A percentile compares a stretch with the other conserved stretches of the same genome.
Conservation (phyloP, 192 early-diverging fungal species). For the Backusella australiensis region DNA sequence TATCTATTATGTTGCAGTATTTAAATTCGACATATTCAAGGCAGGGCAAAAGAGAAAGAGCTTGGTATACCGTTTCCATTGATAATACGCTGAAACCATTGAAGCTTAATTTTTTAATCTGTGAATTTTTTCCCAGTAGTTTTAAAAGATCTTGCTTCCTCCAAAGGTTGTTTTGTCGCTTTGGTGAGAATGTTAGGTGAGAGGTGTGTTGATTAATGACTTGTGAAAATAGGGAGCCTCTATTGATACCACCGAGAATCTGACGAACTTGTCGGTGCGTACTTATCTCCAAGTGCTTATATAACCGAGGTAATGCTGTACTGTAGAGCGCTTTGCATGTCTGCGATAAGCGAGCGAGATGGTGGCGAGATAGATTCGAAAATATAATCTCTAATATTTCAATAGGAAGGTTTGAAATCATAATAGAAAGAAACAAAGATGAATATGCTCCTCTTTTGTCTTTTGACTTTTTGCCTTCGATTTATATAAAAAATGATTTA, state of each 20-base stretch:
- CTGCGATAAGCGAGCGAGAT: neutral
- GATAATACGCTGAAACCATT: neutral
- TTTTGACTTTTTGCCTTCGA: neutral
- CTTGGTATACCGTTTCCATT: neutral
- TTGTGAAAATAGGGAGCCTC: neutral
- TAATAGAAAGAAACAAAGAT: neutral
- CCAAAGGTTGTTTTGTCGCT: neutral
- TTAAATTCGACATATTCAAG: neutral
- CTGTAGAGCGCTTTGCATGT: neutral
- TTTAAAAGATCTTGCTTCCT: neutral
- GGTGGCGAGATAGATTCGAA: neutral
- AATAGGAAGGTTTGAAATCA: neutral
- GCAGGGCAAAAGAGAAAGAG: neutral
- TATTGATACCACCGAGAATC: neutral
- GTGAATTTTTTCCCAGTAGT: neutral
- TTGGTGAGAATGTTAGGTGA: neutral
- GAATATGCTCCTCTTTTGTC: neutral
- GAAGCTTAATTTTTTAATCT: neutral
- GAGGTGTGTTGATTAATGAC: neutral
- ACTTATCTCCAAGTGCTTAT: neutral
- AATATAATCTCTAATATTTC: neutral
- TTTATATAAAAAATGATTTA: neutral
- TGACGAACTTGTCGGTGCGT: neutral
- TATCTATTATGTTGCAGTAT: neutral
- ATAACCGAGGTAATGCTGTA: neutral